A percentile compares a stretch with the other conserved stretches of the same genome.
These are phyloP conservation scores for Claviceps monticola DNA, from an alignment of 2,329 filamentous ascomycete species.

Conservation along the genomic window DNA sequence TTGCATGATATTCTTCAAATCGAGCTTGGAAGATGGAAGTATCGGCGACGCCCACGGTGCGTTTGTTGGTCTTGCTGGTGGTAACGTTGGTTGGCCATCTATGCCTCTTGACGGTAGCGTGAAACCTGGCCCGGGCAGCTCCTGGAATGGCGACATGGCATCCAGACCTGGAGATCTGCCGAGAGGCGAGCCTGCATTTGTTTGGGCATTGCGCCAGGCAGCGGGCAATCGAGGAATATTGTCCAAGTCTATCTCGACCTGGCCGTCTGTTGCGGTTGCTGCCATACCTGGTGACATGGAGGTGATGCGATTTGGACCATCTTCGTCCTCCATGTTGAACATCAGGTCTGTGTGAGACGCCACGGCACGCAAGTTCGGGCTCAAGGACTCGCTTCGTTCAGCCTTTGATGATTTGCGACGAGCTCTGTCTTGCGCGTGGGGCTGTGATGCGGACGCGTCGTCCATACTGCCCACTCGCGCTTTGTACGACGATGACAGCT, in stretches of 20 bases:
- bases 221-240: conserved; percentile 17
- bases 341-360: conserved; percentile 64
- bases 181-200: neutral
- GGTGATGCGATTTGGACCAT: conserved; percentile 18
- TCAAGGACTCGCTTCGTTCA: conserved; percentile 41
- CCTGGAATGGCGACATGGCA: neutral
- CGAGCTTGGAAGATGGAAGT: conserved; percentile 49
- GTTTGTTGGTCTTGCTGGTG: conserved; percentile 10
- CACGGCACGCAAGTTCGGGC: conserved; percentile 54
- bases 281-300: conserved; percentile 13
- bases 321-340: conserved; percentile 87
- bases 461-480: conserved; percentile 50
- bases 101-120: neutral
- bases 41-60: conserved; percentile 36
- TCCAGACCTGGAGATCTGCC: neutral
- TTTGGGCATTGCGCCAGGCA: conserved; percentile 13
- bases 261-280: conserved; percentile 8
- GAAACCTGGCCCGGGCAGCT: neutral
- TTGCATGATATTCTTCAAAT: conserved; percentile 64
- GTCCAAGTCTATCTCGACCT: conserved; percentile 14
- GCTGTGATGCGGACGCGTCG: conserved; percentile 30
- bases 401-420: conserved; percentile 33
- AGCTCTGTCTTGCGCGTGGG: conserved; percentile 28
- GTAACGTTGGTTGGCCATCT: neutral
- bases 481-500: conserved; percentile 45